phyloP scores from a whole-genome alignment of 768 basidiomycete species.

The Termitomyces sp. region DNA sequence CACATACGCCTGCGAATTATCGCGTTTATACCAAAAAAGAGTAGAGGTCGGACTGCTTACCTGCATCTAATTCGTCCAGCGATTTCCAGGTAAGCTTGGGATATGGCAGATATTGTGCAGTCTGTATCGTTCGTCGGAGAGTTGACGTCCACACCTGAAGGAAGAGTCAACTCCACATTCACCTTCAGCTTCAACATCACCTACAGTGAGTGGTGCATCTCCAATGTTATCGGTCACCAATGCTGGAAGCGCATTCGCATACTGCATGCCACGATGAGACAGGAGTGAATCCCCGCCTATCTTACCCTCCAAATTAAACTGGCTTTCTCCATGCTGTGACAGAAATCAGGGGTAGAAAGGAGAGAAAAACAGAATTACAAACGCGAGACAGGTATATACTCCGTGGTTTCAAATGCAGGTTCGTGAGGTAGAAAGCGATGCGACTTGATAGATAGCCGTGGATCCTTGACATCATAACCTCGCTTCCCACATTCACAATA shows the following conservation, averaged over 20 bases:
- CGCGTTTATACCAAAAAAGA: not conserved
- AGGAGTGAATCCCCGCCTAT: constrained; percentile 96
- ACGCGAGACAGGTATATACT: constrained; percentile 96
- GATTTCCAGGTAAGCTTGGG: constrained; percentile 98
- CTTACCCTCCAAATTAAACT: constrained; percentile 93
- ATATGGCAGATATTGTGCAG: constrained; percentile 76
- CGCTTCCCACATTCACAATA: constrained; percentile 90
- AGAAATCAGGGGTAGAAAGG: constrained; percentile 2
- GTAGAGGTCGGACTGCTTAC: constrained; percentile 17
- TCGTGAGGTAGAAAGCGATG: constrained; percentile 98
- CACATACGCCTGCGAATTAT: constrained; percentile 67
- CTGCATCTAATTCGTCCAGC: constrained; percentile 95
- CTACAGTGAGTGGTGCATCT: constrained; percentile 77
- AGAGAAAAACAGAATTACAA: constrained; percentile 23
- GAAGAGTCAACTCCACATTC: not conserved
- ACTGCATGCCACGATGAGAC: constrained; percentile 79
- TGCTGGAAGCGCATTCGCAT: constrained; percentile 80
- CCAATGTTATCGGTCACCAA: constrained; percentile 91
- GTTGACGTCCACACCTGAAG: constrained; percentile 98
- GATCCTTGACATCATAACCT: constrained; percentile 82
- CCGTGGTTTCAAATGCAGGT: constrained; percentile 92
- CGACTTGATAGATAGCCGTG: constrained; percentile 95
- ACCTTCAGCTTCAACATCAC: constrained; percentile 14
- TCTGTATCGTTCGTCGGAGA: constrained; percentile 87
- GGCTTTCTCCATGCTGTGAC: constrained; percentile 91